Evolutionary conservation across 331 rosid genomes (phyloP).

Genomic region (Quercus lobata): DNA sequence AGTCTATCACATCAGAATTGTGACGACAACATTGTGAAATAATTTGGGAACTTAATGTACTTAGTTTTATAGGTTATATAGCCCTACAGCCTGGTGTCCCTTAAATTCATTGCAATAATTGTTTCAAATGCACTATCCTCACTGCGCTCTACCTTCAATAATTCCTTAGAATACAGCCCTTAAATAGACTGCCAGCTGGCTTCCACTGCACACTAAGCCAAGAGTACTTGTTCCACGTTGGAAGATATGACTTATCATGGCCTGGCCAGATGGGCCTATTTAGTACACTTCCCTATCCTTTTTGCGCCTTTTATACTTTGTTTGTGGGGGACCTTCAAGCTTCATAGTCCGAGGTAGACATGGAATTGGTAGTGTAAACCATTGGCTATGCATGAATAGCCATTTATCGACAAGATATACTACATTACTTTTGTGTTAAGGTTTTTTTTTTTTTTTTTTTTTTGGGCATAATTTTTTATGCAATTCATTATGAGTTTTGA

Average conservation of each 20-base stretch:
- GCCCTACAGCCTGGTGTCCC: no score
- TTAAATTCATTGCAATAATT: no score
- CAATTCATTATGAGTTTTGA: no score
- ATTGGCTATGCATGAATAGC: no score
- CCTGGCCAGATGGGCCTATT: slow-evolving; percentile 23
- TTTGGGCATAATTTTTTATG: no score
- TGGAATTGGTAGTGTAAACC: no score
- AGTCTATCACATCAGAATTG: fast-evolving
- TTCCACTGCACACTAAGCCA: no score
- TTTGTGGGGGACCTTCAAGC: neutral
- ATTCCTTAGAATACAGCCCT: neutral
- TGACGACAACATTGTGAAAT: fast-evolving
- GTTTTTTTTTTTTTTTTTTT: no score
- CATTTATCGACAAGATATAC: no score
- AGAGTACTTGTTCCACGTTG: slow-evolving; percentile 19
- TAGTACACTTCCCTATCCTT: neutral
- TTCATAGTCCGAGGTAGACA: no score
- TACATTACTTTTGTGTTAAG: no score
- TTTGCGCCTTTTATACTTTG: neutral
- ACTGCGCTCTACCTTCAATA: neutral
- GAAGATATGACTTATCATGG: slow-evolving; percentile 21
- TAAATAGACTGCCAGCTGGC: slow-evolving; percentile 19
- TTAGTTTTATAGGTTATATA: no score
- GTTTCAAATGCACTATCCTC: neutral
- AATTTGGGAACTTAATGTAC: fast-evolving